These are phyloP conservation scores for Chrysoporthe puriensis DNA, from an alignment of 2,329 filamentous ascomycete species.

Conservation along the genomic window DNA sequence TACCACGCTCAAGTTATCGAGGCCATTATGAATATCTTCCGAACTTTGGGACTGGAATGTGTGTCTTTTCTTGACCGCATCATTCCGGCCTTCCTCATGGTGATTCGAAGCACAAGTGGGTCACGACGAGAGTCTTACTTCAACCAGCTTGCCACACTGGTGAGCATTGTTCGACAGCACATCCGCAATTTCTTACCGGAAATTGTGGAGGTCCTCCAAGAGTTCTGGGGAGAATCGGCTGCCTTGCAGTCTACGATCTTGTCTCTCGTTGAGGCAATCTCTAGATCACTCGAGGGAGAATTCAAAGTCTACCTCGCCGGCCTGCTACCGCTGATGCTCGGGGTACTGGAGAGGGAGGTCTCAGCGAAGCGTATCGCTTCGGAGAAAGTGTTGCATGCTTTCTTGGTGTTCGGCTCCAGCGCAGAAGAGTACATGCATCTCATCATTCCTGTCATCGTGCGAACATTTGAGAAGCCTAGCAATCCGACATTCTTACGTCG, in stretches of 20 bases:
- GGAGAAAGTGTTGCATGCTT: constrained; percentile 89
- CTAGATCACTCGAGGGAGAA: constrained; percentile 90
- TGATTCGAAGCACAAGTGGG: constrained; percentile 80
- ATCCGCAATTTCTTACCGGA: constrained; percentile 88
- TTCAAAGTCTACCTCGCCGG: constrained; percentile 96
- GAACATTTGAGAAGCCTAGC: constrained; percentile 87
- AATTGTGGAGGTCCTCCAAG: constrained; percentile 83
- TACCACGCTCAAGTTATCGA: constrained; percentile 95
- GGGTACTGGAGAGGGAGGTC: constrained; percentile 84
- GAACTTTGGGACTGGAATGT: constrained; percentile 92
- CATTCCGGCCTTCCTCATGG: constrained; percentile 87
- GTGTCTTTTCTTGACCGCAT: constrained; percentile 94
- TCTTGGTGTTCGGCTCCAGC: constrained; percentile 93
- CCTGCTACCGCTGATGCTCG: constrained; percentile 90
- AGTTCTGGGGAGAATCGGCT: constrained; percentile 84
- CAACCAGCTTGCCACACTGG: constrained; percentile 90
- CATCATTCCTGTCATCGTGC: constrained; percentile 93
- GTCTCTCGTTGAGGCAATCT: constrained; percentile 89
- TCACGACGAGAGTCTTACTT: constrained; percentile 93
- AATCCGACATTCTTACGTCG: constrained; percentile 81
- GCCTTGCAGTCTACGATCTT: constrained; percentile 90
- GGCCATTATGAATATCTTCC: constrained; percentile 98
- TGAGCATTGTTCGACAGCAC: constrained; percentile 94
- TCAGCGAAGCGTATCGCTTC: constrained; percentile 78
- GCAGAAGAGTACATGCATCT: constrained; percentile 99